A percentile compares a stretch with the other conserved stretches of the same genome.
phyloP scores from a whole-genome alignment of 2,329 filamentous ascomycete genomes.

The Stachybotrys chlorohalonatus region DNA sequence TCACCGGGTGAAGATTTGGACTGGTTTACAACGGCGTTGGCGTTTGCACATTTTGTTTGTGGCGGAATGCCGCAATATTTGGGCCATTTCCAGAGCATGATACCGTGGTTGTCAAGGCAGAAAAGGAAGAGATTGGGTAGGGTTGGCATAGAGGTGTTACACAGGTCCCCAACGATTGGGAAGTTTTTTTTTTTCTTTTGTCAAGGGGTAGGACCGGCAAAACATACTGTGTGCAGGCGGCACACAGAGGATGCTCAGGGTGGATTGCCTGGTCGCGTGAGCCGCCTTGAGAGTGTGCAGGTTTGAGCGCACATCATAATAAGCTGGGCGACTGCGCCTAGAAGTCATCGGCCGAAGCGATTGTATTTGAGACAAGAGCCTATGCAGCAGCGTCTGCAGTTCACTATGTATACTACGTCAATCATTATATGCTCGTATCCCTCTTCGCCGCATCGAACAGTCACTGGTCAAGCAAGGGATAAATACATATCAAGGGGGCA shows the following conservation, averaged over 20 bases:
- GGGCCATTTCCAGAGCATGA: too few relatives aligned
- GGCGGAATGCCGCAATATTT: too few relatives aligned
- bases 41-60: background rate
- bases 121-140: background rate
- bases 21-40: background rate
- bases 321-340: background rate
- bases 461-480: background rate
- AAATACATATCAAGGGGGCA: slow-evolving; percentile 6
- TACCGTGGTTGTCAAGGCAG: background rate
- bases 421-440: background rate
- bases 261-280: too few relatives aligned
- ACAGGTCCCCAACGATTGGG: background rate
- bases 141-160: background rate
- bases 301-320: background rate
- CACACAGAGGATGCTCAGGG: too few relatives aligned
- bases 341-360: background rate
- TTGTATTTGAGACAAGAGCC: background rate
- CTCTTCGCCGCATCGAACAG: background rate
- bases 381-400: background rate
- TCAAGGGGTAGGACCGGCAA: background rate
- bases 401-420: background rate
- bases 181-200: background rate
- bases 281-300: too few relatives aligned
- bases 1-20: too few relatives aligned
- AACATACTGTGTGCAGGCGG: too few relatives aligned